Evolutionary conservation across 1,284 basidiomycete genomes (phyloP).

Genomic region (Cutaneotrichosporon sp.): DNA sequence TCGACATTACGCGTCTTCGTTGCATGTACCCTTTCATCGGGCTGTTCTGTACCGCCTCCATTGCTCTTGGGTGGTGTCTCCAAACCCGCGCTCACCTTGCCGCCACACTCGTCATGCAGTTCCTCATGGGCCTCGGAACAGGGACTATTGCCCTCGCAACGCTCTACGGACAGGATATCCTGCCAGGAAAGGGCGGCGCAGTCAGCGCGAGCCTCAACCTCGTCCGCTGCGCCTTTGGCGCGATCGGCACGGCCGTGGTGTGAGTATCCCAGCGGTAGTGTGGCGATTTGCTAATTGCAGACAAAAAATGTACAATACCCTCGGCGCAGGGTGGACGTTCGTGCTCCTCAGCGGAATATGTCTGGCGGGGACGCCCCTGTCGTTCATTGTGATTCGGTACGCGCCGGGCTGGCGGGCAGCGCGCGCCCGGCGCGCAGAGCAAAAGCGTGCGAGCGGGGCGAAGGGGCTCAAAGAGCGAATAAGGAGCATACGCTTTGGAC

Average conservation of each 20-base stretch:
- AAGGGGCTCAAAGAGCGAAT: no score
- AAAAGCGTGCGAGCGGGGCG: background rate
- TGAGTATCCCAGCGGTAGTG: no score
- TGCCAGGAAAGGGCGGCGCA: slow-evolving; percentile 41
- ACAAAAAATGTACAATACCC: slow-evolving; percentile 32
- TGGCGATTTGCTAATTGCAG: background rate
- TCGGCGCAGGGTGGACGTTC: slow-evolving; percentile 46
- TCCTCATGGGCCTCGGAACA: slow-evolving; percentile 38
- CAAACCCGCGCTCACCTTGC: slow-evolving; percentile 32
- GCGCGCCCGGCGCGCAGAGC: slow-evolving; percentile 6
- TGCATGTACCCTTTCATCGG: slow-evolving; percentile 31
- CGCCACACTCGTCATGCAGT: slow-evolving; percentile 30
- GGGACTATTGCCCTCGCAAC: slow-evolving; percentile 32
- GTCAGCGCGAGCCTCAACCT: slow-evolving; percentile 46
- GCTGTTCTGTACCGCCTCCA: slow-evolving; percentile 23
- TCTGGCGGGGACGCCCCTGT: slow-evolving; percentile 27
- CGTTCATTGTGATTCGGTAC: slow-evolving; percentile 25
- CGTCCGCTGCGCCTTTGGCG: slow-evolving; percentile 44
- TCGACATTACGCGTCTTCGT: slow-evolving; percentile 34
- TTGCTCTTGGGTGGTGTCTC: slow-evolving; percentile 38
- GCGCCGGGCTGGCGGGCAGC: slow-evolving; percentile 33
- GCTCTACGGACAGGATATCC: slow-evolving; percentile 43
- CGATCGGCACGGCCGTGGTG: slow-evolving; percentile 37
- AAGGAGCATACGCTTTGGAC: no score
- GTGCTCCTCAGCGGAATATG: slow-evolving; percentile 39